A percentile compares a stretch with the other conserved stretches of the same genome.
Conservation (phyloP, 1,284 basidiomycete species). For the Pyrrhoderma noxium region DNA sequence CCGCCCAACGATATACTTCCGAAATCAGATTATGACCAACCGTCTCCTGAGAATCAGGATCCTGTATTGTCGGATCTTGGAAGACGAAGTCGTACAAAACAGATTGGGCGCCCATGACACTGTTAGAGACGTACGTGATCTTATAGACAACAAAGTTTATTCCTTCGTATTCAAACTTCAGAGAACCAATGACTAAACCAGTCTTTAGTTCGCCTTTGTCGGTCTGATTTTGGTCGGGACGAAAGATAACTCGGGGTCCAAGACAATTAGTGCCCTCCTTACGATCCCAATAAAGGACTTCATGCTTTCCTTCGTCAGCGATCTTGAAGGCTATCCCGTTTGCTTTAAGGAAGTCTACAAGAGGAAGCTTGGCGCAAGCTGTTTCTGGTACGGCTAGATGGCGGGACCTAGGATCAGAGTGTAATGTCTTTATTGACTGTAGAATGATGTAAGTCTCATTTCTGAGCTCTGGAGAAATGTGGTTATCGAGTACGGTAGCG, state of each 20-base stretch:
- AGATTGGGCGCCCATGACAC: not conserved
- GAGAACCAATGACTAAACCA: conserved; percentile 16
- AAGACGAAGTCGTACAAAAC: conserved; percentile 23
- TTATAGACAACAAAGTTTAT: conserved; percentile 22
- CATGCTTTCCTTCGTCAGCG: conserved; percentile 1
- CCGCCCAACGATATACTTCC: conserved; percentile 24
- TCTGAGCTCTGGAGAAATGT: conserved; percentile 2
- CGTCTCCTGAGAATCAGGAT: conserved; percentile 1
- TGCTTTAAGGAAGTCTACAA: conserved; percentile 19
- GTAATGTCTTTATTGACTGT: not conserved
- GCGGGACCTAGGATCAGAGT: not conserved
- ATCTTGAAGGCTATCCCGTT: conserved; percentile 10
- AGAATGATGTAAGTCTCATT: conserved; percentile 4
- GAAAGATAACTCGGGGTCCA: not conserved
- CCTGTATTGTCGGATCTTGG: conserved; percentile 3
- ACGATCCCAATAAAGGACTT: conserved; percentile 6
- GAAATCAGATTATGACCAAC: conserved; percentile 25
- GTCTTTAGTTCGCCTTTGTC: not conserved
- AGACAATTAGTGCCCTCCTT: conserved; percentile 4
- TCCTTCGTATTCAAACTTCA: conserved; percentile 20
- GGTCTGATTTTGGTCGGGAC: not conserved
- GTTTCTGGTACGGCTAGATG: conserved; percentile 1
- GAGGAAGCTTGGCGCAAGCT: conserved; percentile 12
- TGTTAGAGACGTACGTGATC: conserved; percentile 18
- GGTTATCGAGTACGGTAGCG: not conserved